A percentile compares a stretch with the other conserved stretches of the same genome.
Evolutionary conservation across 768 basidiomycete species (phyloP).

Genomic region (Lyophyllum shimeji): DNA sequence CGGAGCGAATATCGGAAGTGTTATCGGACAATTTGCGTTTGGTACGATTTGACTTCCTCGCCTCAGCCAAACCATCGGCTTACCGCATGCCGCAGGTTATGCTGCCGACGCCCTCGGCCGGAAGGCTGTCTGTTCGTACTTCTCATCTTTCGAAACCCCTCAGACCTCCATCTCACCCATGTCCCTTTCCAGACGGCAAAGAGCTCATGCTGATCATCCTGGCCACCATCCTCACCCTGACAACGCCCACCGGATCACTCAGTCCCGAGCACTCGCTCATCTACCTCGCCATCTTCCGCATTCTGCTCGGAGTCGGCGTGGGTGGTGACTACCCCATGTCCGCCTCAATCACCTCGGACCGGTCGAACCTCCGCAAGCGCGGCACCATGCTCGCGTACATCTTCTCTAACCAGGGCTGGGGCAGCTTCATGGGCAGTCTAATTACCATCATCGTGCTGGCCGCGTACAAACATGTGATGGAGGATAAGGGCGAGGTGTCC

Average conservation of each 20-base stretch:
- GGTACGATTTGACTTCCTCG: constrained; percentile 31
- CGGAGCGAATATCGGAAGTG: constrained; percentile 68
- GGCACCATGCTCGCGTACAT: constrained; percentile 78
- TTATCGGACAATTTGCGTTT: constrained; percentile 67
- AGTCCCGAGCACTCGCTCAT: constrained; percentile 53
- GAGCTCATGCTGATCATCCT: constrained; percentile 81
- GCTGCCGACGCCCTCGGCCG: constrained; percentile 67
- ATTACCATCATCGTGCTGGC: constrained; percentile 63
- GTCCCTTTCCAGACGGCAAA: constrained; percentile 53
- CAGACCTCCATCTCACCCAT: background rate
- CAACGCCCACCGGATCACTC: constrained; percentile 62
- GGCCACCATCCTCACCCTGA: constrained; percentile 69
- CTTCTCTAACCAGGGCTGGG: constrained; percentile 80
- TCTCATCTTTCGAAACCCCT: background rate
- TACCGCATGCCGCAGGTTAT: constrained; percentile 41
- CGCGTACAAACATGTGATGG: constrained; percentile 63
- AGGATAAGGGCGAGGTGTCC: constrained; percentile 52
- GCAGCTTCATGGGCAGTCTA: constrained; percentile 62
- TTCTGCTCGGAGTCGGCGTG: constrained; percentile 74
- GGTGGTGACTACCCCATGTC: constrained; percentile 84
- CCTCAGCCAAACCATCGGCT: background rate
- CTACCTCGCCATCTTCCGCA: constrained; percentile 66
- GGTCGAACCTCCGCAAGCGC: constrained; percentile 61
- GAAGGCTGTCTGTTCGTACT: constrained; percentile 56
- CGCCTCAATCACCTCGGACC: constrained; percentile 66